Evolutionary conservation across 106 monocot genomes (phyloP).

Genomic region (Acorus calamus): DNA sequence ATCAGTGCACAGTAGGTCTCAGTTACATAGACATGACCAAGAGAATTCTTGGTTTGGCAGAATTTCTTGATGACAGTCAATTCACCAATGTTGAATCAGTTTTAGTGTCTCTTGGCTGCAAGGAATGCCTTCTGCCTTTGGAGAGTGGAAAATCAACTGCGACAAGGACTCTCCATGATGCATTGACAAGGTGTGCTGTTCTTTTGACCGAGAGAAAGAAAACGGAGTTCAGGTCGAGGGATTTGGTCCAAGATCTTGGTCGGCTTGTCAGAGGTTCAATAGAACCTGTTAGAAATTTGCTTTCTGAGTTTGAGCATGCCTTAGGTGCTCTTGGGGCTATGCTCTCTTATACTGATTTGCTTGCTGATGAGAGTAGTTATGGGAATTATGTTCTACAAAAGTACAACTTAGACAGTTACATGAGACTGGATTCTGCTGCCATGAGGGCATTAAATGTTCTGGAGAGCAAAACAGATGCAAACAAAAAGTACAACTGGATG

Average conservation of each 20-base stretch:
- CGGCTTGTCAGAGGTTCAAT: constrained; percentile 79
- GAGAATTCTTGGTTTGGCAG: constrained; percentile 64
- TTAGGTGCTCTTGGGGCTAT: constrained; percentile 79
- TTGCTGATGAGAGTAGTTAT: constrained; percentile 80
- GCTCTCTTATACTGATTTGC: constrained; percentile 72
- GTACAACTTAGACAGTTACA: constrained; percentile 77
- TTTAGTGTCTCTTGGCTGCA: constrained; percentile 93
- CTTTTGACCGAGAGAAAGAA: constrained; percentile 87
- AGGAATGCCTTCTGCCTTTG: constrained; percentile 73
- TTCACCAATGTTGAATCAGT: constrained; percentile 90
- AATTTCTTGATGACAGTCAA: constrained; percentile 90
- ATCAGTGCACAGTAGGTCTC: constrained; percentile 67
- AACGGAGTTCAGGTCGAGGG: constrained; percentile 86
- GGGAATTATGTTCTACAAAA: constrained; percentile 73
- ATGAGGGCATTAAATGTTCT: constrained; percentile 84
- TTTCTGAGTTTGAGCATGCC: constrained; percentile 71
- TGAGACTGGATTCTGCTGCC: constrained; percentile 96
- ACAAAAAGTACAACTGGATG: too few species aligned
- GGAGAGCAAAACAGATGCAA: constrained; percentile 86
- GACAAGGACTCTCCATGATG: constrained; percentile 46
- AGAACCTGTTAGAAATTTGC: constrained; percentile 80
- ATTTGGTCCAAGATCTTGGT: constrained; percentile 85
- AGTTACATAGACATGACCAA: constrained; percentile 83
- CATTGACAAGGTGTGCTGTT: constrained; percentile 57
- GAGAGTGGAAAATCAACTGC: constrained; percentile 58